Conservation (phyloP, 352 stramenopile species). For the Phytophthora uliginosa region DNA sequence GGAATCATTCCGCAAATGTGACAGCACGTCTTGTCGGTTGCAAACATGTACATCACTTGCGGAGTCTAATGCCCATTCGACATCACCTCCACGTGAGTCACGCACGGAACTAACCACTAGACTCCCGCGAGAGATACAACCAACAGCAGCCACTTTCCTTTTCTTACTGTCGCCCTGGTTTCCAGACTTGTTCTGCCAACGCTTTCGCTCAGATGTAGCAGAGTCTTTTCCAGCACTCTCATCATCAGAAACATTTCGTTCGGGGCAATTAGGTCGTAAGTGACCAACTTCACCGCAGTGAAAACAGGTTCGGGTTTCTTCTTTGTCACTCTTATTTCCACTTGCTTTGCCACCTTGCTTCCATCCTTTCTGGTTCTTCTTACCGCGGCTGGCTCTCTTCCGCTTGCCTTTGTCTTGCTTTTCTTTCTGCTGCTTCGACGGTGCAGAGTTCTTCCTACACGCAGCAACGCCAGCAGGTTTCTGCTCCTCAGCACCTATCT, state of each 20-base stretch:
- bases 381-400: too few relatives aligned
- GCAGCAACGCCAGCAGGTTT: constrained; percentile 12
- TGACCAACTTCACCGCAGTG: constrained; percentile 11
- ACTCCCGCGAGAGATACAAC: constrained; percentile 3
- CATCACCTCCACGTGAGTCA: not conserved
- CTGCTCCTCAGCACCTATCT: constrained; percentile 8
- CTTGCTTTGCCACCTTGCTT: too few relatives aligned
- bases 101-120: constrained; percentile 7
- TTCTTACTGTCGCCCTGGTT: not conserved
- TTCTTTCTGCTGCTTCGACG: too few relatives aligned
- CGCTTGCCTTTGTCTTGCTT: too few relatives aligned
- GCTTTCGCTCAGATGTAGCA: constrained; percentile 12
- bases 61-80: constrained; percentile 18
- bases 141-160: constrained; percentile 1
- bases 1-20: not conserved
- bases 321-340: too few relatives aligned
- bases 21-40: not conserved
- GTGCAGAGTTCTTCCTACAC: constrained; percentile 1
- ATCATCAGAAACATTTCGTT: constrained; percentile 9
- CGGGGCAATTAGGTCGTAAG: constrained; percentile 3
- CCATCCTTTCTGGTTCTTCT: too few relatives aligned
- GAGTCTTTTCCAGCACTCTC: not conserved
- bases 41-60: constrained; percentile 16
- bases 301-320: not conserved
- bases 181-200: constrained; percentile 14